Evolutionary conservation across 78 protist species (phyloP), one percentile per base, ranked within the genome.

Genomic region (Speleostelium caveatum): DNA sequence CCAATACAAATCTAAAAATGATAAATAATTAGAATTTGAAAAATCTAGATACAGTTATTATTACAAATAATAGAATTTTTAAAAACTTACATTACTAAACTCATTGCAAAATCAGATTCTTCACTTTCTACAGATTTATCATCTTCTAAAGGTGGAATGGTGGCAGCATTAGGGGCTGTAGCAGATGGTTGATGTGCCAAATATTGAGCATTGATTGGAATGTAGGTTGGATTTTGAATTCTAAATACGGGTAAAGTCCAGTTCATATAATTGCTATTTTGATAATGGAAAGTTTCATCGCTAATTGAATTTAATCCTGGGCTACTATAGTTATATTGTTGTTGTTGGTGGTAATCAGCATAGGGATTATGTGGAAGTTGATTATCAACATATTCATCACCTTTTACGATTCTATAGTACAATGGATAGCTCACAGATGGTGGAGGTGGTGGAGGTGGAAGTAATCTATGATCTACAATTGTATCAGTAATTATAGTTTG

Each of bases 191-290:
- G 53, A 10, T 14, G 53, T 14, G 6, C 10, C 6, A 45, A 14
- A 45, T 6, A 10, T 45, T 14, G 53, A 45, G 53, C n/a, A 10
- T 14, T 45, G 10, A 14, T 14, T 6, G 53, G n/a, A 45, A 14
- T 45, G n/a, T 45, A 10, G 6, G 53, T 14, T 45, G 53, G 10
- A 45, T 45, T 45, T 14, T 45, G 10, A 10, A 10, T 45, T 55
- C 45, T 45, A 32, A 39, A 69, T 45, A n/a, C n/a, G n/a, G 75
- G 75, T 45, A 69, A 30, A 2, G 75, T 19, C 75, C 75, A 69
- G 22, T 69, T 69, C 63, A 69, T 51, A 28, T 69, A 69, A 53
- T 69, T 69, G 4, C 61, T 45, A 7, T 45, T 45, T 17, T 45
- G 45, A 45, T 69, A 69, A 49, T 69, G 53, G 32, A 69, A 69